Evolutionary conservation across 352 stramenopile genomes (phyloP).

Genomic region (Phytophthora podocarpi): DNA sequence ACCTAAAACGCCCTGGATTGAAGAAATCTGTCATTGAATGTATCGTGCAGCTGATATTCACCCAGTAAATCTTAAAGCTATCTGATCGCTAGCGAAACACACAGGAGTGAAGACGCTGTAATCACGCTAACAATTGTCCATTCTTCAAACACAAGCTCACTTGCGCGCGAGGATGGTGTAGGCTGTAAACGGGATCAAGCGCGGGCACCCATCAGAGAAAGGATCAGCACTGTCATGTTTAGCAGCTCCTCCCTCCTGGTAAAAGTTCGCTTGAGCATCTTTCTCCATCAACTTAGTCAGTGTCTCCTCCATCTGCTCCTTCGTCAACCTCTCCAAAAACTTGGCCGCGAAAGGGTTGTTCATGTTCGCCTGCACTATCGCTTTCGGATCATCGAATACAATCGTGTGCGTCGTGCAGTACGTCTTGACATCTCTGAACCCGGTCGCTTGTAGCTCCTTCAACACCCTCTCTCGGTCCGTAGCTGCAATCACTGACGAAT

Average conservation of each 20-base stretch:
- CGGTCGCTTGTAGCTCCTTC: conserved; percentile 30
- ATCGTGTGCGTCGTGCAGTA: conserved; percentile 39
- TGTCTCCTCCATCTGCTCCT: conserved; percentile 24
- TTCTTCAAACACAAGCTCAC: conserved; percentile 9
- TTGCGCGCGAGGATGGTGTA: conserved; percentile 36
- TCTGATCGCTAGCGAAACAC: too few relatives aligned
- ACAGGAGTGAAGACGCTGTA: too few relatives aligned
- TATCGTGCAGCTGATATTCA: too few relatives aligned
- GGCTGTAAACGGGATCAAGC: conserved; percentile 32
- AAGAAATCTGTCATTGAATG: too few relatives aligned
- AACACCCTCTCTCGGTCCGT: conserved; percentile 18
- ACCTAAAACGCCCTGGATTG: too few relatives aligned
- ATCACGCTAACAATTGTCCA: background rate
- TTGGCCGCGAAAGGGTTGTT: conserved; percentile 34
- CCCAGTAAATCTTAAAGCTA: too few relatives aligned
- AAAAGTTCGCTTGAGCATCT: conserved; percentile 30
- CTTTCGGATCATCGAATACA: conserved; percentile 35
- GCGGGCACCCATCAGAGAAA: conserved; percentile 23
- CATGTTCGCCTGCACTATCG: conserved; percentile 29
- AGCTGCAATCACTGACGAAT: conserved; percentile 7
- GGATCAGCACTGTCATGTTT: conserved; percentile 1
- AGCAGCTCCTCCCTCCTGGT: background rate
- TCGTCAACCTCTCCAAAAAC: conserved; percentile 35
- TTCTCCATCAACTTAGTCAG: conserved; percentile 26
- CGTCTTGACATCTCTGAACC: conserved; percentile 30